Evolutionary conservation across 2,329 filamentous ascomycete species (phyloP).

Genomic region (Alternaria sp.): DNA sequence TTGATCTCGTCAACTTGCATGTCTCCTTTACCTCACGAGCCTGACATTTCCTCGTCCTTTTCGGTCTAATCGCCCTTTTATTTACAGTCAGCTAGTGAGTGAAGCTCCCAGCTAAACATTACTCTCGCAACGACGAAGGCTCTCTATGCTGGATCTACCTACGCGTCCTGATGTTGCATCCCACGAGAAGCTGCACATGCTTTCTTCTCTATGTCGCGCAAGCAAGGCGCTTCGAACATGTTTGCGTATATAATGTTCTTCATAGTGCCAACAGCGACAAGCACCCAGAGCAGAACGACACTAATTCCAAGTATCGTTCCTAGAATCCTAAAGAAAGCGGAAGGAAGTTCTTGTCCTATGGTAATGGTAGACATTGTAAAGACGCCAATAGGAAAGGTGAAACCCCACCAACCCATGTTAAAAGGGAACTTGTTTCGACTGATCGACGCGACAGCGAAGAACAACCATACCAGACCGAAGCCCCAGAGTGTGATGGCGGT

Average conservation of each 20-base stretch:
- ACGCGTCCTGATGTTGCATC: slow-evolving; percentile 9
- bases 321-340: slow-evolving; percentile 64
- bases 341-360: slow-evolving; percentile 62
- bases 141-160: not conserved
- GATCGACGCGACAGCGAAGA: slow-evolving; percentile 62
- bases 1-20: too few relatives aligned
- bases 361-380: slow-evolving; percentile 52
- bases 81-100: too few relatives aligned
- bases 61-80: too few relatives aligned
- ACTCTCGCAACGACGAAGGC: too few relatives aligned
- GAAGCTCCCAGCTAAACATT: too few relatives aligned
- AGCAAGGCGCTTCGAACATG: slow-evolving; percentile 64
- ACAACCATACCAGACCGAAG: slow-evolving; percentile 64
- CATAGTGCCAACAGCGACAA: slow-evolving; percentile 61
- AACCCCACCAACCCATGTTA: slow-evolving; percentile 71
- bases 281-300: slow-evolving; percentile 64
- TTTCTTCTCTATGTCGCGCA: slow-evolving; percentile 46
- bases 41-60: too few relatives aligned
- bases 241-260: slow-evolving; percentile 58
- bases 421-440: slow-evolving; percentile 60
- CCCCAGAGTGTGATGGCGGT: slow-evolving; percentile 64
- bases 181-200: slow-evolving; percentile 18
- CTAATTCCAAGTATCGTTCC: slow-evolving; percentile 60
- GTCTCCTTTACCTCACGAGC: too few relatives aligned
- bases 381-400: slow-evolving; percentile 67